Evolutionary conservation across 768 basidiomycete genomes (phyloP).

Genomic region (Neoboletus magnificus): DNA sequence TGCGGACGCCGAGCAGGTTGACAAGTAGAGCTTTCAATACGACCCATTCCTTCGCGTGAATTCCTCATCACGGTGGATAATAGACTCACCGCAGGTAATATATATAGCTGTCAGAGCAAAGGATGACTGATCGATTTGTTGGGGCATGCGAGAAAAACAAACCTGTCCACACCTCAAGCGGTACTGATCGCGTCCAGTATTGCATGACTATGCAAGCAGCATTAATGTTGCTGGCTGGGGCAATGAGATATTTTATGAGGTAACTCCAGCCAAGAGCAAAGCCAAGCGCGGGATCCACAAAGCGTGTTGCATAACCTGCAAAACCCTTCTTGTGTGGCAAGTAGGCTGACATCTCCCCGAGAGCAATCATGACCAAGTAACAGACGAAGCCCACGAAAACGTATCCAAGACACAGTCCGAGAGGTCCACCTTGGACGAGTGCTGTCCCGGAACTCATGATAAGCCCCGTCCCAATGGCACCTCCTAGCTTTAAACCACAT

Average conservation of each 20-base stretch:
- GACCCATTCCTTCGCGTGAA: neutral
- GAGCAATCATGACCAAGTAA: slow-evolving; percentile 58
- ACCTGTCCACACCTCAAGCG: slow-evolving; percentile 6
- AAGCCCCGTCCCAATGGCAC: slow-evolving; percentile 54
- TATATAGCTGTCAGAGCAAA: neutral
- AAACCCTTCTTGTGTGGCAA: slow-evolving; percentile 62
- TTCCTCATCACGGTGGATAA: neutral
- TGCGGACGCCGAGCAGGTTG: slow-evolving; percentile 62
- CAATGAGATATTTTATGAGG: slow-evolving; percentile 60
- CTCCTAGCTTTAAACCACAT: slow-evolving; percentile 37
- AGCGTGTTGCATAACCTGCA: slow-evolving; percentile 62
- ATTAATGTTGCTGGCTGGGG: slow-evolving; percentile 66
- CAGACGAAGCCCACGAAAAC: slow-evolving; percentile 55
- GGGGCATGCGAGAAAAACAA: neutral
- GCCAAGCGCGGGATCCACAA: slow-evolving; percentile 66
- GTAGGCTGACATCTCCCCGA: slow-evolving; percentile 38
- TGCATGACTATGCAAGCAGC: slow-evolving; percentile 35
- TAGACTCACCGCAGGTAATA: neutral
- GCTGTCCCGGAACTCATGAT: slow-evolving; percentile 64
- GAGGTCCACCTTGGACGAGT: slow-evolving; percentile 55
- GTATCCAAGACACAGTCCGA: slow-evolving; percentile 43
- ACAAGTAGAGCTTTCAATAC: slow-evolving; percentile 17
- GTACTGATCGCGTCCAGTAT: slow-evolving; percentile 4
- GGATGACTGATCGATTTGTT: neutral
- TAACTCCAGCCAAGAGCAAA: slow-evolving; percentile 54